Conservation (phyloP, 2,329 filamentous ascomycete species). For the Clonostachys solani region DNA sequence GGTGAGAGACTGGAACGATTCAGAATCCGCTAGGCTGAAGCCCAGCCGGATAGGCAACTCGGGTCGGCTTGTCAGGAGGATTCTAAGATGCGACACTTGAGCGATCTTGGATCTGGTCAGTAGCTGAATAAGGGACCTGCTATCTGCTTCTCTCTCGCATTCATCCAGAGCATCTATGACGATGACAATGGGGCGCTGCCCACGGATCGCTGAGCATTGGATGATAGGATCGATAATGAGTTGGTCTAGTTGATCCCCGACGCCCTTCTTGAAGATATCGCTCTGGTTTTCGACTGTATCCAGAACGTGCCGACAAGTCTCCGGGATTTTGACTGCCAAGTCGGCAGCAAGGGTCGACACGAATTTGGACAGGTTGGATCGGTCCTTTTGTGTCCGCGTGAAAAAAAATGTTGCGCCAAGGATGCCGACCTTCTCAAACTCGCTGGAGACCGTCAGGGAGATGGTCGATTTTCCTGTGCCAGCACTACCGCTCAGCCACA, state of each 20-base stretch:
- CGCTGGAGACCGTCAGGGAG: conserved; percentile 20
- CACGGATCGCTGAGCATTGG: background rate
- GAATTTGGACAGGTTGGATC: conserved; percentile 24
- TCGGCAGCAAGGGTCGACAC: conserved; percentile 32
- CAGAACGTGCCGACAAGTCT: conserved; percentile 15
- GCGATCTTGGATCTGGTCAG: too few relatives aligned
- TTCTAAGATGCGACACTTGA: too few relatives aligned
- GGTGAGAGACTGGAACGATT: too few relatives aligned
- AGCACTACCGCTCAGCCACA: conserved; percentile 31
- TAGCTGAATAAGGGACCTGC: too few relatives aligned
- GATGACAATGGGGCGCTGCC: conserved; percentile 10
- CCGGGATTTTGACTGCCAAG: conserved; percentile 18
- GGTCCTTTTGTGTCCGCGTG: conserved; percentile 31
- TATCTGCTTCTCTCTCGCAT: conserved; percentile 6
- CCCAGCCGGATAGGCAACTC: too few relatives aligned
- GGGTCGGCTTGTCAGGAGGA: too few relatives aligned
- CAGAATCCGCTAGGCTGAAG: too few relatives aligned
- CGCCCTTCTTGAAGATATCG: conserved; percentile 14
- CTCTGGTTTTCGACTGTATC: conserved; percentile 22
- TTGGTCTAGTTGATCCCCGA: conserved; percentile 32
- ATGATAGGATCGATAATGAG: conserved; percentile 28
- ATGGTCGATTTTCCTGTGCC: conserved; percentile 35
- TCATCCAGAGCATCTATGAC: conserved; percentile 27
- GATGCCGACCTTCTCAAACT: background rate
- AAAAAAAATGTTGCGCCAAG: conserved; percentile 39